These are phyloP conservation scores for Oryza brachyantha DNA, from an alignment of 176 grass and related monocot genomes.

Conservation along the genomic window DNA sequence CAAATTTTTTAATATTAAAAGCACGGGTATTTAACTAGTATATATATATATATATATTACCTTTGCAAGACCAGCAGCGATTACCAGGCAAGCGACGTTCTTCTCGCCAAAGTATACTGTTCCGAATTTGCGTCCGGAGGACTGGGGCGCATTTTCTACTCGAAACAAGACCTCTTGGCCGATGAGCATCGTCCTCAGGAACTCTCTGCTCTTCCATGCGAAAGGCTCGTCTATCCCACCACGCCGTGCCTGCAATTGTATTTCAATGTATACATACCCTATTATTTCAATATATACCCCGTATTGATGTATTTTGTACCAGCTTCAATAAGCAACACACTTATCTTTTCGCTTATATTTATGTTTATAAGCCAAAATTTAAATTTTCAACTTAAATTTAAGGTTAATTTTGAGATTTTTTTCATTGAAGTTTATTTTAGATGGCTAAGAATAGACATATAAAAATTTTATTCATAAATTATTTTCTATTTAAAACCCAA, in stretches of 20 bases:
- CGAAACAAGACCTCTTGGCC: conserved; percentile 89
- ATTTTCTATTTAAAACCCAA: too few species aligned
- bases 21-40: too few species aligned
- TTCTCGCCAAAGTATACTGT: conserved; percentile 83
- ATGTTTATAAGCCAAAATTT: too few species aligned
- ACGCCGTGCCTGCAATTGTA: conserved; percentile 63
- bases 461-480: too few species aligned
- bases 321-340: neutral
- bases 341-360: too few species aligned
- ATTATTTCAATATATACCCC: conserved; percentile 4
- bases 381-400: too few species aligned
- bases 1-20: too few species aligned
- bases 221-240: conserved; percentile 88
- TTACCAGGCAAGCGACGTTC: conserved; percentile 68
- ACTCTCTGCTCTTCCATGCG: conserved; percentile 96
- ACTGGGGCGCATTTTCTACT: conserved; percentile 72
- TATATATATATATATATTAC: neutral
- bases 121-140: conserved; percentile 84
- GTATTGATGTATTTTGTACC: neutral
- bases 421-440: too few species aligned
- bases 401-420: too few species aligned
- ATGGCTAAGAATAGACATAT: too few species aligned
- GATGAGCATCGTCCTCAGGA: conserved; percentile 69
- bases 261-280: neutral
- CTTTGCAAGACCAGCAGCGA: conserved; percentile 88